These are phyloP conservation scores for Boletus subcaerulescens DNA, from an alignment of 768 basidiomycete genomes.

Conservation along the genomic window DNA sequence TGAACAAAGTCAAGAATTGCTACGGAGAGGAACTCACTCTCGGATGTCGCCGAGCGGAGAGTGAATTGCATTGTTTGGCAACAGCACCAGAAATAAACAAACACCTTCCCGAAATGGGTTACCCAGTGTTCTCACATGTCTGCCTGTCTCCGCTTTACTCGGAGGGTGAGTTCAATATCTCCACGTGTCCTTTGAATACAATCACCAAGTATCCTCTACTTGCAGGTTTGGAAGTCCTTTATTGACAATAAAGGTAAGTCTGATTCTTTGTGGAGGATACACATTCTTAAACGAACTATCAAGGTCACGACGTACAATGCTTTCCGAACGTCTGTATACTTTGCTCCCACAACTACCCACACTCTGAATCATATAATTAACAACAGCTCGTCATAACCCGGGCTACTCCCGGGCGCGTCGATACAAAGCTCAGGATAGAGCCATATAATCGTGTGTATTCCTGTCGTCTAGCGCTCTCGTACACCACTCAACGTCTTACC, in stretches of 20 bases:
- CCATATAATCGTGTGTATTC: slow-evolving; percentile 61
- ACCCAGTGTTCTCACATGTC: slow-evolving; percentile 38
- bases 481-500: not conserved
- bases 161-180: slow-evolving; percentile 39
- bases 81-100: slow-evolving; percentile 31
- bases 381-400: slow-evolving; percentile 57
- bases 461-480: not conserved
- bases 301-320: slow-evolving; percentile 78
- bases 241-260: slow-evolving; percentile 64
- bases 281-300: slow-evolving; percentile 4
- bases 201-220: not conserved
- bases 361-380: not conserved
- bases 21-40: slow-evolving; percentile 1
- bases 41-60: slow-evolving; percentile 26
- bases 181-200: not conserved
- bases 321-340: slow-evolving; percentile 63
- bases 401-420: slow-evolving; percentile 70
- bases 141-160: slow-evolving; percentile 71
- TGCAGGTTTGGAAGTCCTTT: slow-evolving; percentile 77
- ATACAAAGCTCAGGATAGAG: slow-evolving; percentile 70
- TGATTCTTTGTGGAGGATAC: not conserved
- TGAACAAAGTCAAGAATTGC: slow-evolving; percentile 11
- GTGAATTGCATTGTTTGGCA: slow-evolving; percentile 28
- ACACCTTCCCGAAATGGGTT: slow-evolving; percentile 10
- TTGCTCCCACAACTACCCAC: not conserved